These are phyloP conservation scores for Tetrapisispora pingtungensis DNA, from an alignment of 805 yeast genomes.

Conservation along the genomic window DNA sequence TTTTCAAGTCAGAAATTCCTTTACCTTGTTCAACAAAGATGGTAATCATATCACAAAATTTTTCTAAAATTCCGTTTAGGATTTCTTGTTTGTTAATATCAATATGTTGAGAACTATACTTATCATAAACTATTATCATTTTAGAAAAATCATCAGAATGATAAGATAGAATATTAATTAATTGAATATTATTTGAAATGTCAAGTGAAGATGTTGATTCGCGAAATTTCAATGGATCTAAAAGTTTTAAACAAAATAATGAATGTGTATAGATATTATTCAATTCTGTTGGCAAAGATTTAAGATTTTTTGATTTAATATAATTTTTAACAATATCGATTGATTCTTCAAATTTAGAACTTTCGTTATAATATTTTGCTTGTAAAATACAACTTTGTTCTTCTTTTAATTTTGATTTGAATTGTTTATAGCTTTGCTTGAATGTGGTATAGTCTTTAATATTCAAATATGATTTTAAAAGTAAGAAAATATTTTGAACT, in stretches of 20 bases:
- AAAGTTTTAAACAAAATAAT: conserved; percentile 18
- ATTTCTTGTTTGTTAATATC: neutral
- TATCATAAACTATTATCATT: conserved; percentile 13
- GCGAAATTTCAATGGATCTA: neutral
- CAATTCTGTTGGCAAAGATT: conserved; percentile 9
- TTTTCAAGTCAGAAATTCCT: neutral
- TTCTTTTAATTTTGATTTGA: conserved; percentile 8
- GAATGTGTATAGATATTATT: conserved; percentile 19
- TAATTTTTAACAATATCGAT: conserved; percentile 9
- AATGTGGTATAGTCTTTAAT: conserved; percentile 17
- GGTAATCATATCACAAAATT: neutral
- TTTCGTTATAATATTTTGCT: conserved; percentile 18
- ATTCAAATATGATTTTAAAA: conserved; percentile 21
- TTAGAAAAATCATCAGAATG: conserved; percentile 11
- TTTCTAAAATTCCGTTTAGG: neutral
- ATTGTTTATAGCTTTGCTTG: conserved; percentile 11
- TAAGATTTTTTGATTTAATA: neutral
- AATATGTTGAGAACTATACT: neutral
- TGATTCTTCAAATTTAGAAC: conserved; percentile 16
- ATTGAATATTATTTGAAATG: conserved; percentile 18
- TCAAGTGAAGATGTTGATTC: conserved; percentile 2
- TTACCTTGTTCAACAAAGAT: neutral
- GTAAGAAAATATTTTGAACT: conserved; percentile 14
- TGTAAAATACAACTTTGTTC: conserved; percentile 10
- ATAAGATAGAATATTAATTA: conserved; percentile 21